A percentile compares a stretch with the other conserved stretches of the same genome.
These are phyloP conservation scores for Ceratobasidium sp. DNA, from an alignment of 1,284 basidiomycete species.

Conservation along the genomic window DNA sequence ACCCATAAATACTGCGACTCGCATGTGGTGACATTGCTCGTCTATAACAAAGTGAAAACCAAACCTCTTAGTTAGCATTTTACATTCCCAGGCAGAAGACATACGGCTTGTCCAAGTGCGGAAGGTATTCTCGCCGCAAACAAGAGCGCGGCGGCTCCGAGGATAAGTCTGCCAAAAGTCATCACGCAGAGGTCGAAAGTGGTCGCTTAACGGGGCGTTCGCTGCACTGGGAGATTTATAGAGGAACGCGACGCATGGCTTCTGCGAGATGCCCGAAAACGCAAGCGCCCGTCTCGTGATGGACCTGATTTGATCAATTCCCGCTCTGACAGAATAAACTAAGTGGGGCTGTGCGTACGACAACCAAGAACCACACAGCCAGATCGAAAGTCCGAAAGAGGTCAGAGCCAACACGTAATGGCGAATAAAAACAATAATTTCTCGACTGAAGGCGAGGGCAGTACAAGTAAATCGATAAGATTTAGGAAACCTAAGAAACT, in stretches of 20 bases:
- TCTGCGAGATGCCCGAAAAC: background rate
- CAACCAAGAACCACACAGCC: background rate
- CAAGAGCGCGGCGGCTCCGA: conserved; percentile 11
- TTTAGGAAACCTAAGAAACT: background rate
- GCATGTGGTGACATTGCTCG: conserved; percentile 38
- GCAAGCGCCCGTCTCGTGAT: conserved; percentile 11
- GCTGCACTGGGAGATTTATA: conserved; percentile 6
- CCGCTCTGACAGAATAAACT: background rate
- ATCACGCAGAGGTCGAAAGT: conserved; percentile 3
- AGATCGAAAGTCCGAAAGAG: background rate
- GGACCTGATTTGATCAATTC: background rate
- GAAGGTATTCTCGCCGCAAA: conserved; percentile 20
- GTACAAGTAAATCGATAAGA: background rate
- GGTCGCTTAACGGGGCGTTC: background rate
- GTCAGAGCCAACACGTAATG: background rate
- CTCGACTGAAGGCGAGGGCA: background rate
- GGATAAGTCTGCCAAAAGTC: conserved; percentile 1
- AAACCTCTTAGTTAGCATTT: background rate
- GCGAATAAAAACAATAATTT: background rate
- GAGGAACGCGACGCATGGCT: background rate
- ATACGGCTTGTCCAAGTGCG: conserved; percentile 27
- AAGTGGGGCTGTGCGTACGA: background rate
- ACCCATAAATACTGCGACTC: background rate
- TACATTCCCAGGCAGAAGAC: background rate
- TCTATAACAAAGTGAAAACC: conserved; percentile 23